phyloP scores from a whole-genome alignment of 495 filamentous ascomycete species.

The Lasiosphaeria hispida region DNA sequence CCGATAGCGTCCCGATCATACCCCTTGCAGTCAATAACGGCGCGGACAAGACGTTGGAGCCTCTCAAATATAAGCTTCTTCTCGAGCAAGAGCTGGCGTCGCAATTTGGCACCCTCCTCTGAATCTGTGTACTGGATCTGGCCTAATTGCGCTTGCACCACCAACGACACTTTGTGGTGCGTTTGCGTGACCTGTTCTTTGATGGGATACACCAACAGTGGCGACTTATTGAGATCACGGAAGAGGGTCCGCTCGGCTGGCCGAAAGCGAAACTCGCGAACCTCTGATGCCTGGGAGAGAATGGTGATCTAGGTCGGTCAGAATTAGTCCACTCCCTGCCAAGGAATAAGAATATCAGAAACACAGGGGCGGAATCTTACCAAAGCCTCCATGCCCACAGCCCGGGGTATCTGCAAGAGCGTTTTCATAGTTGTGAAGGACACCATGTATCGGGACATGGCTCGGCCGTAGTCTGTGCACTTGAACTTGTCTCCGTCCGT shows the following conservation, averaged over 20 bases:
- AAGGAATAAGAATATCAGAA: background rate
- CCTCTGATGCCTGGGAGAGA: conserved; percentile 69
- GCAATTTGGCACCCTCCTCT: conserved; percentile 60
- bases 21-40: conserved; percentile 81
- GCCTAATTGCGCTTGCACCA: conserved; percentile 80
- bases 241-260: conserved; percentile 71
- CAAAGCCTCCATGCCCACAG: conserved; percentile 65
- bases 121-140: conserved; percentile 66
- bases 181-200: conserved; percentile 69
- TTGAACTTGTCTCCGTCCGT: conserved; percentile 48
- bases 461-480: conserved; percentile 76
- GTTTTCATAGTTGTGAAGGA: conserved; percentile 87
- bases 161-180: conserved; percentile 82
- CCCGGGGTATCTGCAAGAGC: conserved; percentile 60
- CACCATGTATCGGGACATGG: conserved; percentile 92
- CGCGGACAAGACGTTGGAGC: conserved; percentile 72
- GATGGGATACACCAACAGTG: conserved; percentile 72
- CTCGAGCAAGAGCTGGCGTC: conserved; percentile 64
- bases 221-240: conserved; percentile 75
- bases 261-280: conserved; percentile 67
- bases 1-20: conserved; percentile 63
- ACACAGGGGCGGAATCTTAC: conserved; percentile 47
- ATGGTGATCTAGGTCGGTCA: conserved; percentile 45
- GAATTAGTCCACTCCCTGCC: conserved; percentile 50
- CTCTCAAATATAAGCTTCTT: conserved; percentile 69